Percentiles rank a stretch among this genome's conserved stretches.
phyloP scores from a whole-genome alignment of 768 basidiomycete genomes.

The Multifurca ochricompacta region DNA sequence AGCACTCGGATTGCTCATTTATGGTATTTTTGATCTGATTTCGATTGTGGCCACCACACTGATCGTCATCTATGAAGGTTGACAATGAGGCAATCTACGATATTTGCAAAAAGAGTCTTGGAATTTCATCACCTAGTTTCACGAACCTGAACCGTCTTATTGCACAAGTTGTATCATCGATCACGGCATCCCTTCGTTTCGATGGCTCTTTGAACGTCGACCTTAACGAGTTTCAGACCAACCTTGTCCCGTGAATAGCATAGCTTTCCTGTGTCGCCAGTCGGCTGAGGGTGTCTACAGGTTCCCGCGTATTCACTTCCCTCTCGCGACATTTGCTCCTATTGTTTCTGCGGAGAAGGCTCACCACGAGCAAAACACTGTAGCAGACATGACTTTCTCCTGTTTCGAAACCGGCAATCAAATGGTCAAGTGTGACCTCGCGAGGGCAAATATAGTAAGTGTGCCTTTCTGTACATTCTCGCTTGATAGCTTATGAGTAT shows the following conservation, averaged over 20 bases:
- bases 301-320: slow-evolving; percentile 64
- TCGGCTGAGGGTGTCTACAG: slow-evolving; percentile 23
- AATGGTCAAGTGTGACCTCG: slow-evolving; percentile 75
- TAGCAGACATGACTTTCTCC: slow-evolving; percentile 62
- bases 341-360: slow-evolving; percentile 59
- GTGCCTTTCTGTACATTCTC: neutral
- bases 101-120: slow-evolving; percentile 52
- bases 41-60: neutral
- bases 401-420: slow-evolving; percentile 76
- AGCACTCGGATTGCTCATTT: slow-evolving; percentile 99
- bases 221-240: slow-evolving; percentile 65
- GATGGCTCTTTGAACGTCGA: slow-evolving; percentile 63
- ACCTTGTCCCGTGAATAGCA: slow-evolving; percentile 46
- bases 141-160: slow-evolving; percentile 61
- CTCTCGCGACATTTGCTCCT: slow-evolving; percentile 58
- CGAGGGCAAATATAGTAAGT: slow-evolving; percentile 68
- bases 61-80: slow-evolving; percentile 22
- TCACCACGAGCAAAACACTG: slow-evolving; percentile 62
- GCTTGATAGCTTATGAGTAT: neutral
- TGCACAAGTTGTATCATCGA: slow-evolving; percentile 50
- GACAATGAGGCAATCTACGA: slow-evolving; percentile 68
- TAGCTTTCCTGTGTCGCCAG: slow-evolving; percentile 10
- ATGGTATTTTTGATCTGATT: slow-evolving; percentile 50
- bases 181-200: slow-evolving; percentile 47
- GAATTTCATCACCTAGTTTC: slow-evolving; percentile 50